Conservation (phyloP, 75 land plant species). For the Isoetes taiwanensis region DNA sequence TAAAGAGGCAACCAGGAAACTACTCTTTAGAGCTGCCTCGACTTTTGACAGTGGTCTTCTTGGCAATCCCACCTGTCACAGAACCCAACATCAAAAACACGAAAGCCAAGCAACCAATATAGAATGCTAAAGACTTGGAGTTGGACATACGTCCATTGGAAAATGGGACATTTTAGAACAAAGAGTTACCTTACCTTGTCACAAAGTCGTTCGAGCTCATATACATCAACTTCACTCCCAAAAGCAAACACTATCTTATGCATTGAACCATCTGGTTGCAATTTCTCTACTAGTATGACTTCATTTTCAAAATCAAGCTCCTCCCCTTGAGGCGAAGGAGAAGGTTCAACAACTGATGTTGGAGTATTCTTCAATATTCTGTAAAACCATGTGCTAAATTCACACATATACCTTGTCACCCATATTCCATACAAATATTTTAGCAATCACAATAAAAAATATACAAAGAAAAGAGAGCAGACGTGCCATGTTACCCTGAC, state of each 20-base stretch:
- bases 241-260: conserved; percentile 77
- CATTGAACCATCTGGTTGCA: conserved; percentile 47
- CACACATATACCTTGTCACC: no score
- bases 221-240: conserved; percentile 68
- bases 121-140: no score
- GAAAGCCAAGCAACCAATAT: not conserved
- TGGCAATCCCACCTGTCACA: conserved; percentile 92
- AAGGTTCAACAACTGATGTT: conserved; percentile 46
- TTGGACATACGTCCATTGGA: no score
- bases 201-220: conserved; percentile 75
- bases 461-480: no score
- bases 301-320: conserved; percentile 32
- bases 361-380: conserved; percentile 43
- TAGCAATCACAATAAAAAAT: no score
- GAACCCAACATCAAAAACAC: conserved; percentile 1
- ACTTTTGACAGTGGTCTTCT: conserved; percentile 75
- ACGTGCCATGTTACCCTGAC: no score
- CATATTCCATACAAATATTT: no score
- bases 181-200: no score
- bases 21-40: conserved; percentile 75
- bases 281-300: conserved; percentile 60
- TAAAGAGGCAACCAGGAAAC: conserved; percentile 83
- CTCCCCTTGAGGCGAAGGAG: conserved; percentile 26
- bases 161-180: no score
- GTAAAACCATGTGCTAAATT: conserved; percentile 2